Evolutionary conservation across 108 stramenopile species (phyloP).

Genomic region (Poteriospumella lacustris): DNA sequence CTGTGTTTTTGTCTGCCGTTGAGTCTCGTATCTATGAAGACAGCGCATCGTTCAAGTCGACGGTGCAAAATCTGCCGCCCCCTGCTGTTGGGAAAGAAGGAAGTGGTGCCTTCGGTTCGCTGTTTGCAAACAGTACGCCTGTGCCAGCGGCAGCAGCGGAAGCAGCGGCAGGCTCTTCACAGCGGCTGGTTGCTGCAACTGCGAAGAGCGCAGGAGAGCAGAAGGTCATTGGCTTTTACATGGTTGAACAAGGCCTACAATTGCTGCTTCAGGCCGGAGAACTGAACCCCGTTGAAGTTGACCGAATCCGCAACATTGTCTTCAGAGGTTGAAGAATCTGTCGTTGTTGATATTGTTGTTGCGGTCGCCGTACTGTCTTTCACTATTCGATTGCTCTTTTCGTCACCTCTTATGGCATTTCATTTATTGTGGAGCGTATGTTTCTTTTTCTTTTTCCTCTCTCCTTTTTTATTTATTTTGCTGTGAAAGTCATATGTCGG

Average conservation of each 20-base stretch:
- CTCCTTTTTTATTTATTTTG: too few species aligned
- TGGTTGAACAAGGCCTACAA: slow-evolving; percentile 1
- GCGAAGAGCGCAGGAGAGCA: not conserved
- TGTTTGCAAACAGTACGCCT: not conserved
- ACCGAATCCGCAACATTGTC: not conserved
- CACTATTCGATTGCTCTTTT: too few species aligned
- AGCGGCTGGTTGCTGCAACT: not conserved
- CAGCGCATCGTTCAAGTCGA: not conserved
- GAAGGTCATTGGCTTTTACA: not conserved
- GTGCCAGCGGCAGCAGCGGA: not conserved
- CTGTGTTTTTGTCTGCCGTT: not conserved
- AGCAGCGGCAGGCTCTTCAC: not conserved
- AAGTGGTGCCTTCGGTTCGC: not conserved
- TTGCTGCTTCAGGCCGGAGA: not conserved
- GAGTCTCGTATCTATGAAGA: not conserved
- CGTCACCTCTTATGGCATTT: too few species aligned
- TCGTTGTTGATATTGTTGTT: too few species aligned
- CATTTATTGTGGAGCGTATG: too few species aligned
- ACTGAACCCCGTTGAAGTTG: not conserved
- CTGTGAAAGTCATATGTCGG: too few species aligned
- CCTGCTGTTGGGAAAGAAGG: not conserved
- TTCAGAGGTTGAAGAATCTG: not conserved
- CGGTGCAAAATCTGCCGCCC: not conserved
- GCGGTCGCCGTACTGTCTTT: too few species aligned
- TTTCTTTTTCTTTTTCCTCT: too few species aligned